A percentile compares a stretch with the other conserved stretches of the same genome.
phyloP scores from a whole-genome alignment of 257 asterid species.

The Gentiana macrophylla region DNA sequence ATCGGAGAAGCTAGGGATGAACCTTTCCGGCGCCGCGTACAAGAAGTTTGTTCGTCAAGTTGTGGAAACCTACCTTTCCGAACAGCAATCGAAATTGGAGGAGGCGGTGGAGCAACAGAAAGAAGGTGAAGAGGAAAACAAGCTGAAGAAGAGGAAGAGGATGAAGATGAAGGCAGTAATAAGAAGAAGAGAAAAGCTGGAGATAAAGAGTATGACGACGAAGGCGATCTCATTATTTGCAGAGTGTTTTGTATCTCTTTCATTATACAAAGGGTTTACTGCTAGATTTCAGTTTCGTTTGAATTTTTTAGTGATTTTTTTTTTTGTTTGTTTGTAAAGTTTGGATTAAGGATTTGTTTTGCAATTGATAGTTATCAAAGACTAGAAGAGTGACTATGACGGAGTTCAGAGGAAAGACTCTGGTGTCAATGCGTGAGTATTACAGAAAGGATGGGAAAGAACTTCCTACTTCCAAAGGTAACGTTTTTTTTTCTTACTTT shows the following conservation, averaged over 20 bases:
- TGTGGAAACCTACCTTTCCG: conserved; percentile 61
- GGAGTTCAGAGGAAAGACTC: conserved; percentile 76
- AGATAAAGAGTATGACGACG: conserved; percentile 72
- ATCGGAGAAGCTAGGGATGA: conserved; percentile 58
- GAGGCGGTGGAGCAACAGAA: conserved; percentile 10
- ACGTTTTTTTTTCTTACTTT: not conserved
- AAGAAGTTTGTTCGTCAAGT: conserved; percentile 60
- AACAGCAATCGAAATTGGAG: conserved; percentile 32
- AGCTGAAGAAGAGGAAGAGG: not conserved
- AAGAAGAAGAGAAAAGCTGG: conserved; percentile 12
- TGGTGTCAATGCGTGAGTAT: conserved; percentile 83
- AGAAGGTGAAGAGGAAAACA: not conserved
- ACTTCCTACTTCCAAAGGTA: conserved; percentile 89
- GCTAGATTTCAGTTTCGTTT: not conserved
- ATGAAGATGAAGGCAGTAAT: not conserved
- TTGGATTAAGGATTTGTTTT: not conserved
- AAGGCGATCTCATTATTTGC: conserved; percentile 78
- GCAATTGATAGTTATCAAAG: conserved; percentile 38
- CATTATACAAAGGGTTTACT: not conserved
- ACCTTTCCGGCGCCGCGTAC: conserved; percentile 57
- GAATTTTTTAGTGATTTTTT: conserved; percentile 1
- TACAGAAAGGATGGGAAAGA: conserved; percentile 80
- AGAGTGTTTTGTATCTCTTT: conserved; percentile 39
- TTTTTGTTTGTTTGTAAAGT: too few species aligned
- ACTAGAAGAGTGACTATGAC: conserved; percentile 89